Evolutionary conservation across 352 stramenopile genomes (phyloP).

Genomic region (Globisporangium paddicum): DNA sequence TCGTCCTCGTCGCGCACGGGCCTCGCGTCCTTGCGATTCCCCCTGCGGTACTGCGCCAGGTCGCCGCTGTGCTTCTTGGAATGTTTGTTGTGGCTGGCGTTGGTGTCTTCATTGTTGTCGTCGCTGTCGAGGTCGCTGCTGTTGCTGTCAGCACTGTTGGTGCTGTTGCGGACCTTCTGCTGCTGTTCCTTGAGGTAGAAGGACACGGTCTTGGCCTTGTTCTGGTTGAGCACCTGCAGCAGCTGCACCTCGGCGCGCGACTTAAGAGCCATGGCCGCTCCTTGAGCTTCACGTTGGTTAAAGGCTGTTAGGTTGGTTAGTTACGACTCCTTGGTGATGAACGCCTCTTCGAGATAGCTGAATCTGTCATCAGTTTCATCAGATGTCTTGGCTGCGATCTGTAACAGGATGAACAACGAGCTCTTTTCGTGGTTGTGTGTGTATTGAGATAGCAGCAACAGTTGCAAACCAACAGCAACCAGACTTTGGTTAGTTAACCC

Average conservation of each 20-base stretch:
- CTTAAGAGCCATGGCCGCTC: conserved; percentile 39
- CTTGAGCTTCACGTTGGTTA: too few relatives aligned
- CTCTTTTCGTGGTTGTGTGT: background rate
- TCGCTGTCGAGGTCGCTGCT: conserved; percentile 1
- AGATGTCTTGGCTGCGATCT: too few relatives aligned
- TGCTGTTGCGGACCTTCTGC: conserved; percentile 20
- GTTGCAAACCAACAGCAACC: conserved; percentile 8
- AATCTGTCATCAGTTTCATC: too few relatives aligned
- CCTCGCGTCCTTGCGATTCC: conserved; percentile 12
- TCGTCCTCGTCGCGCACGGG: conserved; percentile 27
- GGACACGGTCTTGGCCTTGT: conserved; percentile 37
- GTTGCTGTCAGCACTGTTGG: conserved; percentile 9
- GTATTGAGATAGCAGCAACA: background rate
- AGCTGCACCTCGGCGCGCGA: conserved; percentile 50
- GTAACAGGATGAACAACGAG: too few relatives aligned
- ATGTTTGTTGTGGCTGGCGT: background rate
- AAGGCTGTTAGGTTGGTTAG: too few relatives aligned
- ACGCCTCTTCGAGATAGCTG: too few relatives aligned
- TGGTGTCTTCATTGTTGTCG: conserved; percentile 6
- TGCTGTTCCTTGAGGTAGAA: conserved; percentile 42
- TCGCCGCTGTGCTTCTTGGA: background rate
- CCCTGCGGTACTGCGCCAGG: conserved; percentile 4
- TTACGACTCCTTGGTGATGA: too few relatives aligned
- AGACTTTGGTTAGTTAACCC: conserved; percentile 30
- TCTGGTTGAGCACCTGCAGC: conserved; percentile 40